These are phyloP conservation scores for Corylus heterophylla DNA, from an alignment of 306 rosid genomes.

Conservation along the genomic window DNA sequence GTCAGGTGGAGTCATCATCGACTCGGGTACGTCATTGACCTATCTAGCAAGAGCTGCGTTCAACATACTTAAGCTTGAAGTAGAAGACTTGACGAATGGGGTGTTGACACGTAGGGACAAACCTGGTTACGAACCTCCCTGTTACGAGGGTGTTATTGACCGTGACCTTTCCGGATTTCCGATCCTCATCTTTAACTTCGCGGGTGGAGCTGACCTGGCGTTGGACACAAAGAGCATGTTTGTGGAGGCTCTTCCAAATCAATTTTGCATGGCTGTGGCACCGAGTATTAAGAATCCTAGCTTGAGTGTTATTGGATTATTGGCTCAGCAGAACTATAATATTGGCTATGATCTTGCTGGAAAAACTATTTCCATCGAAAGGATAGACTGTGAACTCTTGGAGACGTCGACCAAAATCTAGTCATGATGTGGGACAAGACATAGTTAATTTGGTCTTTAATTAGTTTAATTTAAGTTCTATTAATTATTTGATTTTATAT, in stretches of 20 bases:
- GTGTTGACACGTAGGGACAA: background rate
- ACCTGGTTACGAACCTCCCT: slow-evolving; percentile 10
- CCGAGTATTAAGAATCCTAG: background rate
- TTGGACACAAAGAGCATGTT: slow-evolving; percentile 37
- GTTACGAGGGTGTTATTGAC: slow-evolving; percentile 30
- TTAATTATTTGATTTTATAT: too few species aligned
- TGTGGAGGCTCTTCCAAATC: background rate
- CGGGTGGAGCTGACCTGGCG: slow-evolving; percentile 34
- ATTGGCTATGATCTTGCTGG: slow-evolving; percentile 39
- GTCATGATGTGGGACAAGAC: too few species aligned
- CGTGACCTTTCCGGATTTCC: slow-evolving; percentile 43
- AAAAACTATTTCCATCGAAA: slow-evolving; percentile 30
- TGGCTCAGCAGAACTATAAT: slow-evolving; percentile 46
- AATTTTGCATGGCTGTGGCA: slow-evolving; percentile 32
- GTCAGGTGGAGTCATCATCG: slow-evolving; percentile 45
- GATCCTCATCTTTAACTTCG: slow-evolving; percentile 36
- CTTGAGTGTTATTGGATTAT: slow-evolving; percentile 24
- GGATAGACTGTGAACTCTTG: slow-evolving; percentile 46
- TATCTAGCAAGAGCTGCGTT: slow-evolving; percentile 27
- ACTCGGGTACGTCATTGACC: slow-evolving; percentile 32
- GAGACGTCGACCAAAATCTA: background rate
- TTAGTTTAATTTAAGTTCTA: too few species aligned
- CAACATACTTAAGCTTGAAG: slow-evolving; percentile 18
- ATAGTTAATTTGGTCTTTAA: too few species aligned
- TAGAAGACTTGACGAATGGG: slow-evolving; percentile 8